Evolutionary conservation across 23 red algal genomes (phyloP).

Genomic region (Gracilaria caudata): DNA sequence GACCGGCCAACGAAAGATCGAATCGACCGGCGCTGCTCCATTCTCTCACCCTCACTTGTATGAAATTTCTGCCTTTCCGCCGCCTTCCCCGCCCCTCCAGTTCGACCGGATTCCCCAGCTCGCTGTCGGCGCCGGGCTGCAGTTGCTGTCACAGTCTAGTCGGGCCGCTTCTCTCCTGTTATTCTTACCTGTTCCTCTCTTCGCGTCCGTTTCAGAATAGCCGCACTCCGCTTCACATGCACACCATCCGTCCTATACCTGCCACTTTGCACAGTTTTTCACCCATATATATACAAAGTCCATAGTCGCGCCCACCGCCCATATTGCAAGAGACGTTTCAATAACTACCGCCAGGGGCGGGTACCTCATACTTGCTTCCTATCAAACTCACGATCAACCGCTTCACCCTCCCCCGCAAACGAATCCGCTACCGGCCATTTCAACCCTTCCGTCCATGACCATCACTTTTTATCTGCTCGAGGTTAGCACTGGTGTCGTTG

Average conservation of each 20-base stretch:
- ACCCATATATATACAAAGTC: conserved; percentile 25
- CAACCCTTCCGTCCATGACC: conserved; percentile 14
- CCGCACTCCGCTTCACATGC: background rate
- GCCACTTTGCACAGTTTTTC: conserved; percentile 59
- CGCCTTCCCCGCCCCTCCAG: background rate
- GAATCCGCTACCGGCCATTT: conserved; percentile 33
- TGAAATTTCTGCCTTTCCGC: conserved; percentile 22
- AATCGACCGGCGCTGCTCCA: background rate
- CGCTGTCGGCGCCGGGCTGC: background rate
- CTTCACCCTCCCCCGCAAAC: too few relatives aligned
- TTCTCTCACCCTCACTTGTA: background rate
- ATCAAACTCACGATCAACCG: background rate
- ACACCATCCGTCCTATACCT: conserved; percentile 5
- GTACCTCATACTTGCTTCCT: conserved; percentile 48
- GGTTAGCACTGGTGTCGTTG: conserved; percentile 43
- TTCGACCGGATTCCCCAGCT: too few relatives aligned
- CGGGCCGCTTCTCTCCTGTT: background rate
- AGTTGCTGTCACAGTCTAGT: background rate
- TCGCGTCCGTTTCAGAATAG: background rate
- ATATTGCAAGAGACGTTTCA: conserved; percentile 52
- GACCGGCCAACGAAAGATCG: conserved; percentile 19
- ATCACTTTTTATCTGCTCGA: conserved; percentile 67
- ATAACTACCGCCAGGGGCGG: conserved; percentile 20
- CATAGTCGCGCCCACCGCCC: conserved; percentile 8
- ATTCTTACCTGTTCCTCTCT: conserved; percentile 3